Evolutionary conservation across 352 stramenopile species (phyloP), one percentile per base, ranked within the genome.

Genomic region (Globisporangium heterothallicum): DNA sequence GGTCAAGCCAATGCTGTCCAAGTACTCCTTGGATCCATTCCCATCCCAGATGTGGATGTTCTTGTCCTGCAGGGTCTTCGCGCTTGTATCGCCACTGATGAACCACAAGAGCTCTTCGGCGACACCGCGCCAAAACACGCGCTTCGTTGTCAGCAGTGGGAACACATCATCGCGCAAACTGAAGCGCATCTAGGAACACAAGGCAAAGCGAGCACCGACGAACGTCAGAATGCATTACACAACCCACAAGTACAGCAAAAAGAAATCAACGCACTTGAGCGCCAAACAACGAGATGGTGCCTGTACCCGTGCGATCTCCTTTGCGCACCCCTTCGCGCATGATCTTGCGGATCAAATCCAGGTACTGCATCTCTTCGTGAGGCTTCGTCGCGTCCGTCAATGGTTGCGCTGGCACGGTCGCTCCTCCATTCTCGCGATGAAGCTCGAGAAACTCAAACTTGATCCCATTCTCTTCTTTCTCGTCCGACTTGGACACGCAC

Each of bases 11-110:
- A 94, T 76, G 48, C 77, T 90, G 61, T 97, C 87, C 10, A 98
- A 63, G 59, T 94, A 98, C 59, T 99, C 96, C 6, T 95, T 82
- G 2, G 92, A 98, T 29, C 93, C 96, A 74, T 99, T 99, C 34
- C 97, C 97, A 70, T 99, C 97, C 98, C 97, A 99, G 61, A 99
- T 99, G 63, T 98, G 96, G 67, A 99, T 98, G 56, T 97, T 78
- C 74, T 99, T 99, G 52, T 97, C 89, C 66, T 94, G 76, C 6
- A 99, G 71, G 41, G 95, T 89, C 65, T 98, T 97, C 4, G 94
- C 94, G 64, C 95, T 98, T 19, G 96, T 99, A 58, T 94, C 89
- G n/a, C 97, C 97, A 42, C 78, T 84, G 61, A 99, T 92, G 69
- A 99, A 99, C 97, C 97, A 99, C 35, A 99, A 71, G 30, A 99